Evolutionary conservation across 2,329 filamentous ascomycete species (phyloP).

Genomic region (Diaporthe citrichinensis): DNA sequence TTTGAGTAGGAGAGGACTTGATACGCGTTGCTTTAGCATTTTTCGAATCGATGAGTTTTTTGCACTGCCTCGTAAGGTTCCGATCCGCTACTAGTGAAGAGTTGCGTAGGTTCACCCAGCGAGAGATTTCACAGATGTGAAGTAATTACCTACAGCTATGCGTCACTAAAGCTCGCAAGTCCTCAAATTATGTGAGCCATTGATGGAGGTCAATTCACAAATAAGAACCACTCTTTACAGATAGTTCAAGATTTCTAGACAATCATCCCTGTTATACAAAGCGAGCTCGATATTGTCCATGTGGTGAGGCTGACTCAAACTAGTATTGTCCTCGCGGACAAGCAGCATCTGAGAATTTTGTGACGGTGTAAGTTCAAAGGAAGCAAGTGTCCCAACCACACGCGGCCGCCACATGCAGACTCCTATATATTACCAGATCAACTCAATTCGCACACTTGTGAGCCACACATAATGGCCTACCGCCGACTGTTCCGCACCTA

Average conservation of each 20-base stretch:
- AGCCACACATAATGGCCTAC: fast-evolving
- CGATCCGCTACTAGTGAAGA: neutral
- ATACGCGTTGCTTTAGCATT: neutral
- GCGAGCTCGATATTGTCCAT: neutral
- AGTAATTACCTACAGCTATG: neutral
- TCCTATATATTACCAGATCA: no score
- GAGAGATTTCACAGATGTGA: neutral
- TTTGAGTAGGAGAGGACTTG: neutral
- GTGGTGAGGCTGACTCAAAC: neutral
- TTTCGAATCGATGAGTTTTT: neutral
- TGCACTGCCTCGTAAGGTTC: no score
- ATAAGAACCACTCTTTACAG: no score
- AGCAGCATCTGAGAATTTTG: neutral
- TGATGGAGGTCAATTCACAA: no score
- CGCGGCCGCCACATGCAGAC: no score
- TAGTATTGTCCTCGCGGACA: neutral
- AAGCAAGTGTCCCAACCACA: neutral
- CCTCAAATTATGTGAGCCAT: no score
- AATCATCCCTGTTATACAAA: no score
- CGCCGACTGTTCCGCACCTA: fast-evolving
- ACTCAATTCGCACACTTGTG: neutral
- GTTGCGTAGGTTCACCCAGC: no score
- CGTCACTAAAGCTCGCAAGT: neutral
- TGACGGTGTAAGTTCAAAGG: neutral
- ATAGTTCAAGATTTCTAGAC: no score